Evolutionary conservation across 2,329 filamentous ascomycete genomes (phyloP).

Genomic region (Cladosporium colombiae): DNA sequence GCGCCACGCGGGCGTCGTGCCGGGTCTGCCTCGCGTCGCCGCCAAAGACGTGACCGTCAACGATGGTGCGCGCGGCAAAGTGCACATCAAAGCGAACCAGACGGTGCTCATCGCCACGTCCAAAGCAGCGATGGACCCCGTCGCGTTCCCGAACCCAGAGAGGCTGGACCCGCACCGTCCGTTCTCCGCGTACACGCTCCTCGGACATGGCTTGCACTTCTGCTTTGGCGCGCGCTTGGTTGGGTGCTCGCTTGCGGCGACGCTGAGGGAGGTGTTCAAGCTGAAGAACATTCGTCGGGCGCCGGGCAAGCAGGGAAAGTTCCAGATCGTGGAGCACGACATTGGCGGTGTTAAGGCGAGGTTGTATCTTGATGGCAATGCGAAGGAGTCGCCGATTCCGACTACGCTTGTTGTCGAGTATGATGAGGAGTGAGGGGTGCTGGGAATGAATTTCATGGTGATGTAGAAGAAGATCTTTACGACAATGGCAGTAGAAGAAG

Average conservation of each 20-base stretch:
- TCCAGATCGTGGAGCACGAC: constrained; percentile 47
- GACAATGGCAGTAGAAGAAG: not conserved
- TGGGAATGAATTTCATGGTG: not conserved
- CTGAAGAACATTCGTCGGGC: constrained; percentile 47
- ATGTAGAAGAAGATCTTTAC: not conserved
- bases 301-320: constrained; percentile 41
- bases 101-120: constrained; percentile 49
- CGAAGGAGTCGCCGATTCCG: constrained; percentile 50
- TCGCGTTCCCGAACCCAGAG: constrained; percentile 45
- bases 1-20: constrained; percentile 52
- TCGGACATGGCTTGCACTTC: constrained; percentile 45
- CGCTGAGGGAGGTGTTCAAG: constrained; percentile 48
- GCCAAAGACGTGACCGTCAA: constrained; percentile 44
- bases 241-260: constrained; percentile 43
- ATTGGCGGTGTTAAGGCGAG: constrained; percentile 52
- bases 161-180: constrained; percentile 45
- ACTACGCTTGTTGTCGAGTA: constrained; percentile 47
- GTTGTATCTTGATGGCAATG: constrained; percentile 51
- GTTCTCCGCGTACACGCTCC: constrained; percentile 42
- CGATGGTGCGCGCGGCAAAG: constrained; percentile 51
- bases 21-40: constrained; percentile 54
- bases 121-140: constrained; percentile 44
- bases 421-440: constrained; percentile 31
- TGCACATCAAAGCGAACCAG: constrained; percentile 49
- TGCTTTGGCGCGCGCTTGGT: constrained; percentile 46